These are phyloP conservation scores for Glycine tomentella DNA, from an alignment of 306 rosid genomes.

Conservation along the genomic window DNA sequence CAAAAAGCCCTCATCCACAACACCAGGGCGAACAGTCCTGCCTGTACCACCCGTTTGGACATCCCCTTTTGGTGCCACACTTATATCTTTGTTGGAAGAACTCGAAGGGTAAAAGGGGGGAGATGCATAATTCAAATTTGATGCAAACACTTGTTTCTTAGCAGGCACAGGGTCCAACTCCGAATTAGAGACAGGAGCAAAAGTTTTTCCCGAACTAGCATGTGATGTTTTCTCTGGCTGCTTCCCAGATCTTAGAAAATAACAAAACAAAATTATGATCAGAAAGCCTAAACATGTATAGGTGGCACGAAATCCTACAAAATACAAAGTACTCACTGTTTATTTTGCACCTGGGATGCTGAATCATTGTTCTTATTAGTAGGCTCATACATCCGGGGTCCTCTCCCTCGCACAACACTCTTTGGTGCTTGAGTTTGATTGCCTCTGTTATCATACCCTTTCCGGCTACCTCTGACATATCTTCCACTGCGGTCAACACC, in stretches of 20 bases:
- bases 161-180: conserved; percentile 62
- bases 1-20: conserved; percentile 55
- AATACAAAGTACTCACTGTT: conserved; percentile 67
- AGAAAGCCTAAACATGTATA: conserved; percentile 24
- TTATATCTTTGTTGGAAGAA: conserved; percentile 69
- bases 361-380: conserved; percentile 55
- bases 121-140: conserved; percentile 89
- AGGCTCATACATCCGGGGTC: conserved; percentile 77
- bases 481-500: conserved; percentile 63
- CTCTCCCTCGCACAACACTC: conserved; percentile 77
- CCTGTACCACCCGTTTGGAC: conserved; percentile 65
- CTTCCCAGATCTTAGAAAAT: conserved; percentile 64
- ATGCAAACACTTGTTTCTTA: conserved; percentile 73
- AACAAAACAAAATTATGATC: conserved; percentile 22
- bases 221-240: conserved; percentile 61
- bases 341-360: conserved; percentile 57
- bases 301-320: background rate
- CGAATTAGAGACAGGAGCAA: conserved; percentile 50
- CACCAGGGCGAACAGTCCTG: conserved; percentile 60
- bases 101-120: conserved; percentile 98
- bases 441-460: conserved; percentile 56
- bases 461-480: conserved; percentile 59
- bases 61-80: conserved; percentile 61
- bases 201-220: conserved; percentile 63
- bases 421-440: conserved; percentile 63